phyloP scores from a whole-genome alignment of 2,329 filamentous ascomycete species.

The Alternaria conjuncta region DNA sequence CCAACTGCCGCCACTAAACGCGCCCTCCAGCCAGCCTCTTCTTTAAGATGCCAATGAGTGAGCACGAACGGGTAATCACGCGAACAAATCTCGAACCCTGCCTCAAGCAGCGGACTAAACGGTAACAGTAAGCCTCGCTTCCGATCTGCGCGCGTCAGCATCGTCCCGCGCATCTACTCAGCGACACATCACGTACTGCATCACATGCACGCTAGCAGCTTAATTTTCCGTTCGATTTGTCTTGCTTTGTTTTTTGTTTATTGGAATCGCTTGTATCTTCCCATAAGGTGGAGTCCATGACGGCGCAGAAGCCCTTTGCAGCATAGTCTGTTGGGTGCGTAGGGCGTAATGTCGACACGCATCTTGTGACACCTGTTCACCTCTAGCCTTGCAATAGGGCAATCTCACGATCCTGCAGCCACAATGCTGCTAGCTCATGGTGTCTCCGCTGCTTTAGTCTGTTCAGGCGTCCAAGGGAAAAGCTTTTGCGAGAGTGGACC shows the following conservation, averaged over 20 bases:
- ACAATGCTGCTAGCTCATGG: not conserved
- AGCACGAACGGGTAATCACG: not conserved
- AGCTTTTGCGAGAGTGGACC: not conserved
- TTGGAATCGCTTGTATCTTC: not conserved
- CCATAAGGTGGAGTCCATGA: not conserved
- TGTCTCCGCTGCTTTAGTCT: constrained; percentile 7
- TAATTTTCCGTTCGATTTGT: not conserved
- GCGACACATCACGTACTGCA: not conserved
- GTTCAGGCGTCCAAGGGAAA: constrained; percentile 4
- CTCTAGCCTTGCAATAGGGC: not conserved
- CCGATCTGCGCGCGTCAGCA: constrained; percentile 2
- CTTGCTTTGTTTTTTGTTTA: not conserved
- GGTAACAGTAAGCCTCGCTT: constrained; percentile 1
- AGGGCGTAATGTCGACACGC: not conserved
- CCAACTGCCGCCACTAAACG: not conserved
- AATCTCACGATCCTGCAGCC: not conserved
- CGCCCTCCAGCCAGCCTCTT: not conserved
- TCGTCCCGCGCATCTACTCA: not conserved
- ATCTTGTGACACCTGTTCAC: not conserved
- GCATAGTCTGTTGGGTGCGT: not conserved
- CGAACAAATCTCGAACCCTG: not conserved
- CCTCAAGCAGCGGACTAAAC: not conserved
- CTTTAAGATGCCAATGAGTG: not conserved
- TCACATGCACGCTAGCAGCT: not conserved
- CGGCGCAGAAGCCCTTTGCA: not conserved